phyloP scores from a whole-genome alignment of 768 basidiomycete species.

The Panellus pusillus region DNA sequence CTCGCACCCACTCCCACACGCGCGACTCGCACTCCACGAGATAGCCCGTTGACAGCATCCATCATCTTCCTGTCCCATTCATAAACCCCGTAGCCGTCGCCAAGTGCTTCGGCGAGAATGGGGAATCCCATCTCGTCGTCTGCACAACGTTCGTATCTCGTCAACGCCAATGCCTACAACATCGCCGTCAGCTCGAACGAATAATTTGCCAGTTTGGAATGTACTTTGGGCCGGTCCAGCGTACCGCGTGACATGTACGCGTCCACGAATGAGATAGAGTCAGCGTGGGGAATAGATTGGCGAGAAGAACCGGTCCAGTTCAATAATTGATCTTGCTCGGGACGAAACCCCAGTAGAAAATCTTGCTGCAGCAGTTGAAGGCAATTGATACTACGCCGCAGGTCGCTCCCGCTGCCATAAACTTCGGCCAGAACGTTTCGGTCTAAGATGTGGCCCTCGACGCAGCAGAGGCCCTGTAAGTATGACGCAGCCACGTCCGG shows the following conservation, averaged over 20 bases:
- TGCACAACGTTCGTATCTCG: constrained; percentile 33
- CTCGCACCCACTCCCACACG: constrained; percentile 41
- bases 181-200: constrained; percentile 6
- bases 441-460: constrained; percentile 52
- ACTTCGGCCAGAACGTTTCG: constrained; percentile 43
- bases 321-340: constrained; percentile 14
- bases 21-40: constrained; percentile 44
- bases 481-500: constrained; percentile 60
- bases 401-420: constrained; percentile 52
- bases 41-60: constrained; percentile 43
- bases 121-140: constrained; percentile 62
- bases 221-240: constrained; percentile 42
- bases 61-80: constrained; percentile 51
- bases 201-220: constrained; percentile 12
- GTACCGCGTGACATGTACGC: constrained; percentile 42
- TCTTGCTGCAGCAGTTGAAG: constrained; percentile 51
- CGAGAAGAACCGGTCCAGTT: constrained; percentile 20
- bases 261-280: constrained; percentile 57
- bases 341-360: constrained; percentile 27
- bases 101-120: constrained; percentile 32
- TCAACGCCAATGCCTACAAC: constrained; percentile 33
- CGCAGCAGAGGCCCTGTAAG: constrained; percentile 61
- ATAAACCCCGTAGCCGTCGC: constrained; percentile 34
- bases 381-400: constrained; percentile 62
- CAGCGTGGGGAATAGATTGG: constrained; percentile 30